phyloP scores from a whole-genome alignment of 371 early-diverging fungal genomes.

The Mortierella sp. region DNA sequence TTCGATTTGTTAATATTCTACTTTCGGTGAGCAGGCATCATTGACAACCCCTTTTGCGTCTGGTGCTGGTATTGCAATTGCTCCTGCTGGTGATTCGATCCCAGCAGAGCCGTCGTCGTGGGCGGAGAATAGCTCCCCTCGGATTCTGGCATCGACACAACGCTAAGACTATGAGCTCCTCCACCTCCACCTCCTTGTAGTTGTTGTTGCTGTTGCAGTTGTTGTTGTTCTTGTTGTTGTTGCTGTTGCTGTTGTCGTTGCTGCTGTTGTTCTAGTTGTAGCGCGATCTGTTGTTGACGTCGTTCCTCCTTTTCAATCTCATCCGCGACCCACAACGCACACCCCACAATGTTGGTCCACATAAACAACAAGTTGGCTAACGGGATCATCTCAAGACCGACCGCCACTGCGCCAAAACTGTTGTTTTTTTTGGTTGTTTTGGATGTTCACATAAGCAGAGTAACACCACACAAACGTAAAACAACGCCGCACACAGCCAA shows the following conservation, averaged over 20 bases:
- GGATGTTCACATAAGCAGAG: not conserved
- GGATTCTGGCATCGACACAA: not conserved
- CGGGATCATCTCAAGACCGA: constrained; percentile 76
- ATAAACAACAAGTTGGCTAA: constrained; percentile 77
- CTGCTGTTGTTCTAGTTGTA: constrained; percentile 1
- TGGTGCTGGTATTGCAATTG: not conserved
- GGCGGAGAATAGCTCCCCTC: not conserved
- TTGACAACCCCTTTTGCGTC: not conserved
- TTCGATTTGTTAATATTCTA: not conserved
- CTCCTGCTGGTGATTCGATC: not conserved
- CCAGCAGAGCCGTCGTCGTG: not conserved
- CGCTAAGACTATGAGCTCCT: not conserved
- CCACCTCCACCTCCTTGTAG: not conserved
- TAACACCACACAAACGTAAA: not conserved
- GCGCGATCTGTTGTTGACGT: constrained; percentile 15
- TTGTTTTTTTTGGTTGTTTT: too few species aligned
- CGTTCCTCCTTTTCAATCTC: constrained; percentile 64
- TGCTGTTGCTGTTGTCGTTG: constrained; percentile 11
- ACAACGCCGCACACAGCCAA: not conserved
- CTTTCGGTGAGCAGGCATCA: constrained; percentile 6
- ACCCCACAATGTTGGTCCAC: constrained; percentile 84
- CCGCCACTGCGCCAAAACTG: constrained; percentile 75
- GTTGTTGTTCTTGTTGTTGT: constrained; percentile 9
- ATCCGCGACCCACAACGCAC: constrained; percentile 81
- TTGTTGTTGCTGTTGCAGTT: not conserved